These are phyloP conservation scores for Cercospora citrullina DNA, from an alignment of 2,329 filamentous ascomycete species.

Conservation along the genomic window DNA sequence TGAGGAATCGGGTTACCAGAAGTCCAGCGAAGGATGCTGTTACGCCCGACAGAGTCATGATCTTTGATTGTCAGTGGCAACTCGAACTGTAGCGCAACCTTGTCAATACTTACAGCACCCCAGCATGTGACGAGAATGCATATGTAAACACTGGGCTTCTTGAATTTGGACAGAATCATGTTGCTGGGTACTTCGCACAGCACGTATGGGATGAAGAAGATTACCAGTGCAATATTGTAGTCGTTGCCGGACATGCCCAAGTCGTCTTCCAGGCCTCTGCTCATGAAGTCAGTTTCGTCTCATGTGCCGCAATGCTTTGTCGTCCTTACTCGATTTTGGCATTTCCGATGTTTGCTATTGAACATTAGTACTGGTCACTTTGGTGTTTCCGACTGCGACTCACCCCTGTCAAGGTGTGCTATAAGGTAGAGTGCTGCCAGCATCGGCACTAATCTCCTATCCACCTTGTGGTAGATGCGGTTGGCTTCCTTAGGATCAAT, in stretches of 20 bases:
- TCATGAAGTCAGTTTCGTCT: not conserved
- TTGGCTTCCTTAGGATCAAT: slow-evolving; percentile 26
- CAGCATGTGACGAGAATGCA: slow-evolving; percentile 32
- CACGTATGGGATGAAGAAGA: slow-evolving; percentile 55
- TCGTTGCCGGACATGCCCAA: slow-evolving; percentile 47
- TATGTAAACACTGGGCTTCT: slow-evolving; percentile 35
- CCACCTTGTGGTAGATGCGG: slow-evolving; percentile 44
- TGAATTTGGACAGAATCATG: slow-evolving; percentile 37
- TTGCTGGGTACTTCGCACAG: slow-evolving; percentile 36
- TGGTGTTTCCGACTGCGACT: not conserved
- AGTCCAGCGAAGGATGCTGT: slow-evolving; percentile 72
- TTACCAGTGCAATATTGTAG: slow-evolving; percentile 54
- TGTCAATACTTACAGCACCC: slow-evolving; percentile 16
- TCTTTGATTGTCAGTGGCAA: not conserved
- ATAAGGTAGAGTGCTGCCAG: slow-evolving; percentile 47
- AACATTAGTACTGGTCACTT: not conserved
- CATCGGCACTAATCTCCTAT: slow-evolving; percentile 22
- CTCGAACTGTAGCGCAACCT: not conserved
- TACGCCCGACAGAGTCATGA: slow-evolving; percentile 52
- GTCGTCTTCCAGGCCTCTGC: slow-evolving; percentile 47
- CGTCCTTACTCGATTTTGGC: slow-evolving; percentile 48
- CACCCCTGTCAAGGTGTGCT: slow-evolving; percentile 45
- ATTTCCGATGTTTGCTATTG: slow-evolving; percentile 55
- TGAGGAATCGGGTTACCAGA: slow-evolving; percentile 76
- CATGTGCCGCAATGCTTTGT: not conserved